These are phyloP conservation scores for Monosporascus sp. DNA, from an alignment of 2,329 filamentous ascomycete genomes.

Conservation along the genomic window DNA sequence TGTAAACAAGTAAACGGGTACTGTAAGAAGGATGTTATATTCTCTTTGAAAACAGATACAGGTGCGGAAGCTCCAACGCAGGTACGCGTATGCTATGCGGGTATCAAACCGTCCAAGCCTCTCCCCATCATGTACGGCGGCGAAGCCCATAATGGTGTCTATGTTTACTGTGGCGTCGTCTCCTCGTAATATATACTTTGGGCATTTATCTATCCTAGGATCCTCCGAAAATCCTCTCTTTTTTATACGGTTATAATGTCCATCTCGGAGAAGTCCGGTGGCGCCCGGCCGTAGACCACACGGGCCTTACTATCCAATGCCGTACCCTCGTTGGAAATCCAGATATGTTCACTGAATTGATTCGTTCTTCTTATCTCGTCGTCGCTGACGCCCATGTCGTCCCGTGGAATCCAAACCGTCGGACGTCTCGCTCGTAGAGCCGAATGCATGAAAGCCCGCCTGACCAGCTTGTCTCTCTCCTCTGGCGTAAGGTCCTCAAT, in stretches of 20 bases:
- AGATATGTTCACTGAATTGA: conserved; percentile 71
- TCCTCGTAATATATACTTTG: too few relatives aligned
- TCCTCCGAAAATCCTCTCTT: background rate
- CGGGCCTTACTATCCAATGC: conserved; percentile 77
- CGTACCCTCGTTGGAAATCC: conserved; percentile 92
- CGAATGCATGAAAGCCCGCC: conserved; percentile 84
- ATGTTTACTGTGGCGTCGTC: too few relatives aligned
- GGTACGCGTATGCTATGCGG: too few relatives aligned
- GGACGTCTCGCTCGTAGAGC: conserved; percentile 80
- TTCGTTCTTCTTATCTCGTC: conserved; percentile 81
- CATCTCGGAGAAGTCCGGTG: conserved; percentile 83
- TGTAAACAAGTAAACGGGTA: too few relatives aligned
- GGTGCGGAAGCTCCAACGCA: too few relatives aligned
- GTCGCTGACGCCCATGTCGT: conserved; percentile 84
- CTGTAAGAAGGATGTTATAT: too few relatives aligned
- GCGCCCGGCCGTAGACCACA: conserved; percentile 78
- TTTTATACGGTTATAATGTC: conserved; percentile 73
- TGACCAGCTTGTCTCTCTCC: conserved; percentile 78
- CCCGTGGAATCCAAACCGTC: conserved; percentile 88
- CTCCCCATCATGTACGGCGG: too few relatives aligned
- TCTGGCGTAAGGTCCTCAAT: conserved; percentile 90
- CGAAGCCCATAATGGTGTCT: too few relatives aligned
- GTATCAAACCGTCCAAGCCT: too few relatives aligned
- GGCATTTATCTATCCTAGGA: too few relatives aligned
- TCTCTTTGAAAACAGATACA: too few relatives aligned